Base-by-base conservation (phyloP, 108 stramenopile species). In the Fragilaria crotonensis region DNA sequence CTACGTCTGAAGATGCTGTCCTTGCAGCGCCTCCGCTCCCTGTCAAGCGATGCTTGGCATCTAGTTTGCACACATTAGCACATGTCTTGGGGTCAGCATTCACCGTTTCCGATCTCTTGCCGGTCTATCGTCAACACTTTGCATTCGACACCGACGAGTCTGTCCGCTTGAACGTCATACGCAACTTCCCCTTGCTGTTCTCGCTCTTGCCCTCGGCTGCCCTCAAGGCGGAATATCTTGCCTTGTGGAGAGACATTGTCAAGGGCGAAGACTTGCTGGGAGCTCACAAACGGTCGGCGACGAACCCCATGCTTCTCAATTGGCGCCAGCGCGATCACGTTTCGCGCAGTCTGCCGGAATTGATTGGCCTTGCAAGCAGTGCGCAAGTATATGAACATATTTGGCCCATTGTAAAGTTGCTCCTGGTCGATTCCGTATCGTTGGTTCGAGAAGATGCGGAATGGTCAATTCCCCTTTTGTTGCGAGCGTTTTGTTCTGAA, bases 261-360 rank as follows among this genome's bases (percentile, higher is more conserved):
- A 72, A 64, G 44, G 85, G 89, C 0, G 89, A 90, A 59, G 81
- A 84, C 51, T 67, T 86, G 3, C 54, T 90, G 51, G 85, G 84
- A 5, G 78, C 82, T 2, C 47, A 77, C 28, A 87, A 85, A 57
- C 62, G 85, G 30, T 85, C 79, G 63, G 89, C 89, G 0, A 79
- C 75, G 19, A 87, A 87, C 57, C 86, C 89, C 25, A 67, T 83
- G 28, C 78, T 87, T 11, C 76, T 96, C 63, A 96, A 98, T 60
- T 98, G 97, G 97, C 68, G 97, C 45, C 85, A 95, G 57, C 70
- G 97, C 44, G 84, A 96, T 51, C 75, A 79, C 49, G 84, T 98
- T 3, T 95, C 95, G 17, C 57, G 75, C 32, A 84, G 86, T 59
- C 59, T 98, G 23, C 90, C 95, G 0, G 81, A 87, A 52, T 49